phyloP scores from a whole-genome alignment of 352 stramenopile genomes.

The Thalassiosira livingstoniorum region DNA sequence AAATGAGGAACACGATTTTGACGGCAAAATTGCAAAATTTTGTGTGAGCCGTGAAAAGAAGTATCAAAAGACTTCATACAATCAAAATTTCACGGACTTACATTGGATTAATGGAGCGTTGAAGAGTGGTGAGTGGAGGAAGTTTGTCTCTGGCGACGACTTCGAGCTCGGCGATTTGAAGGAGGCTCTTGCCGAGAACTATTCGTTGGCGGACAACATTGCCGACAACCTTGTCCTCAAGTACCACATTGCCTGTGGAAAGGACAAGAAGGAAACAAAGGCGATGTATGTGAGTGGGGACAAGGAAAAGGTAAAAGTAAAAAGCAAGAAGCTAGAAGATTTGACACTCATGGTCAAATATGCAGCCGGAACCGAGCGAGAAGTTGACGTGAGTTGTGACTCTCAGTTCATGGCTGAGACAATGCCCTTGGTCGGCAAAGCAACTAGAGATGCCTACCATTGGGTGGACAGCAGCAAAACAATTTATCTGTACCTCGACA shows the following conservation, averaged over 20 bases:
- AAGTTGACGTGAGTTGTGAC: constrained; percentile 46
- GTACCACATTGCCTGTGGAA: too few relatives aligned
- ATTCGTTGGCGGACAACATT: constrained; percentile 2
- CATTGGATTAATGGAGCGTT: neutral
- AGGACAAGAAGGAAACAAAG: neutral
- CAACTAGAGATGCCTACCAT: constrained; percentile 24
- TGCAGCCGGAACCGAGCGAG: constrained; percentile 10
- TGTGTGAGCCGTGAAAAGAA: neutral
- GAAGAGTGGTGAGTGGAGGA: constrained; percentile 9
- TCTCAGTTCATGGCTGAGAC: constrained; percentile 30
- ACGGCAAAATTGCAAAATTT: too few relatives aligned
- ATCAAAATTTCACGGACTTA: constrained; percentile 26
- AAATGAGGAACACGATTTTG: too few relatives aligned
- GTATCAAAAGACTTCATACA: constrained; percentile 7
- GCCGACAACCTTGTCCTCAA: constrained; percentile 3
- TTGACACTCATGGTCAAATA: constrained; percentile 5
- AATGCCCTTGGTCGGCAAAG: constrained; percentile 27
- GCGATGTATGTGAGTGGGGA: neutral
- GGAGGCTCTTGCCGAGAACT: neutral
- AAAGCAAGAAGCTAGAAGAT: neutral
- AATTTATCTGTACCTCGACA: constrained; percentile 46
- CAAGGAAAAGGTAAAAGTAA: neutral
- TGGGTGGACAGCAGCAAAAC: constrained; percentile 18
- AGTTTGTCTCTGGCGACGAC: neutral
- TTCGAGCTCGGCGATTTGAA: constrained; percentile 10